A percentile compares a stretch with the other conserved stretches of the same genome.
phyloP scores from a whole-genome alignment of 768 basidiomycete genomes.

The Lactarius vividus region DNA sequence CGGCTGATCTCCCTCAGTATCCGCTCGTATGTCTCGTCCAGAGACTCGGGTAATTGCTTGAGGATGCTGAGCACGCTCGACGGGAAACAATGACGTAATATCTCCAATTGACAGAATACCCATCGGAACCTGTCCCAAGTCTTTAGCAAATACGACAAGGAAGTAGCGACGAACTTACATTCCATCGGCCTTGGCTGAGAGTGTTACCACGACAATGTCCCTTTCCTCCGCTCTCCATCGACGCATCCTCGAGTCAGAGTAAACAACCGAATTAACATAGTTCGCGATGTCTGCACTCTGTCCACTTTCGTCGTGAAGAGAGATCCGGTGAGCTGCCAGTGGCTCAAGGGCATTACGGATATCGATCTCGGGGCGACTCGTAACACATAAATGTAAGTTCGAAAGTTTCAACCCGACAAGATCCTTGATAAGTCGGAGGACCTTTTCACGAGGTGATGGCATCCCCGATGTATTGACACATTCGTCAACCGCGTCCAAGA shows the following conservation, averaged over 20 bases:
- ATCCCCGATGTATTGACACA: neutral
- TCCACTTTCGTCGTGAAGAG: neutral
- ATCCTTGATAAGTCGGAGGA: neutral
- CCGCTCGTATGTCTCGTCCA: constrained; percentile 4
- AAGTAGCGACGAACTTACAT: neutral
- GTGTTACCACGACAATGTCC: neutral
- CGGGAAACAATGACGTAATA: neutral
- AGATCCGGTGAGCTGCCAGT: neutral
- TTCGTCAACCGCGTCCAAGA: neutral
- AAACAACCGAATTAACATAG: neutral
- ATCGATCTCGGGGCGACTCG: neutral
- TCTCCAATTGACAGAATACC: neutral
- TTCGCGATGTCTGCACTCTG: neutral
- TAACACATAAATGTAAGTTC: neutral
- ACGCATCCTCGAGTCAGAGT: neutral
- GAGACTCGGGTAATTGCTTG: neutral
- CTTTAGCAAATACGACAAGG: neutral
- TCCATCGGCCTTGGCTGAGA: neutral
- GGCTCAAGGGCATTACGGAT: neutral
- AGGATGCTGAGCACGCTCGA: neutral
- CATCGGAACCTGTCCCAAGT: neutral
- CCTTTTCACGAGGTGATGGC: neutral
- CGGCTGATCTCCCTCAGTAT: neutral
- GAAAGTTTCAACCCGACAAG: neutral
- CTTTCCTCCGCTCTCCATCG: neutral